Evolutionary conservation across 2,329 filamentous ascomycete genomes (phyloP).

Genomic region (Xylogone sp.): DNA sequence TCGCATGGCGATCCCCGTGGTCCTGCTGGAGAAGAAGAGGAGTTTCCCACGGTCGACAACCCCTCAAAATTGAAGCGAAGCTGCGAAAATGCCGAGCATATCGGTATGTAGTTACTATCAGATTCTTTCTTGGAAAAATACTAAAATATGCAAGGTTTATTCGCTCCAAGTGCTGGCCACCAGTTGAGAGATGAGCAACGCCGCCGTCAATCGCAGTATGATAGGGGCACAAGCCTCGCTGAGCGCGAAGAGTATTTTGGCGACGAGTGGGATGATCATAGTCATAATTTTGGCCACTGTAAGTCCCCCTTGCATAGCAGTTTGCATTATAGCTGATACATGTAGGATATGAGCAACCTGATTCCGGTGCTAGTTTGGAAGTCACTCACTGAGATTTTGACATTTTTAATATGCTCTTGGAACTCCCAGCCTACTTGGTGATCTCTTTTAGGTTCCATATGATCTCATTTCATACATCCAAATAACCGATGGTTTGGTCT

Average conservation of each 20-base stretch:
- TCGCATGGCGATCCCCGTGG: conserved; percentile 45
- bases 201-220: conserved; percentile 67
- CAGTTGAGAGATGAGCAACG: conserved; percentile 68
- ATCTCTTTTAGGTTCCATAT: background rate
- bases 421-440: background rate
- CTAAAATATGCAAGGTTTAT: conserved; percentile 56
- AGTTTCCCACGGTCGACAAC: conserved; percentile 78
- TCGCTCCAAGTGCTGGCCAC: conserved; percentile 73
- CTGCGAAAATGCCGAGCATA: conserved; percentile 79
- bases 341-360: background rate
- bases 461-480: background rate
- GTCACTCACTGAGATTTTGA: background rate
- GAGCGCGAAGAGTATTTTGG: conserved; percentile 30
- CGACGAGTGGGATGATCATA: background rate
- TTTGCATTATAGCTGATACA: background rate
- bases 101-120: conserved; percentile 54
- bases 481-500: background rate
- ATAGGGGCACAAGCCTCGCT: conserved; percentile 73
- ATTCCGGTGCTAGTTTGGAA: conserved; percentile 11
- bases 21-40: conserved; percentile 69
- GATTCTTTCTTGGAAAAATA: background rate
- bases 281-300: background rate
- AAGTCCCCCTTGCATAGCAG: background rate
- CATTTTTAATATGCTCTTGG: background rate
- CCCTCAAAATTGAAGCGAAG: conserved; percentile 83